Evolutionary conservation across 2,329 filamentous ascomycete genomes (phyloP).

Genomic region (Cladophialophora carrionii): DNA sequence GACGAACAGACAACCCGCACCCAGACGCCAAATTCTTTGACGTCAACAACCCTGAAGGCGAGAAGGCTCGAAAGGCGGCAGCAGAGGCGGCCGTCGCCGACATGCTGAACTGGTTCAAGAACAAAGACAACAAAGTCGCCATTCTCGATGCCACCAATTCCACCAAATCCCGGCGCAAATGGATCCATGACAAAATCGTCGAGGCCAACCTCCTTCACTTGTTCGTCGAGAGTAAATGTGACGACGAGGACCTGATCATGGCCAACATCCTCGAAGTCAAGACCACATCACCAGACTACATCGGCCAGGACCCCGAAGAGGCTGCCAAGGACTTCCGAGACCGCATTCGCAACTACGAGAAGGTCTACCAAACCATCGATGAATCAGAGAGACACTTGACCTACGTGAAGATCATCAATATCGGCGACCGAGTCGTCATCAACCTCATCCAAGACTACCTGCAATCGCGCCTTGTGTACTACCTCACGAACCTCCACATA

Average conservation of each 20-base stretch:
- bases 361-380: conserved; percentile 91
- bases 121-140: conserved; percentile 77
- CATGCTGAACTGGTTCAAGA: conserved; percentile 90
- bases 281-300: conserved; percentile 92
- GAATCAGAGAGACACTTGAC: conserved; percentile 85
- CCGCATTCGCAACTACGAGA: conserved; percentile 95
- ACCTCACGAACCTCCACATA: conserved; percentile 98
- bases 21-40: conserved; percentile 96
- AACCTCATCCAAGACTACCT: conserved; percentile 97
- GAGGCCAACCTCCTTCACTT: conserved; percentile 78
- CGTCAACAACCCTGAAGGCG: conserved; percentile 83
- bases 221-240: conserved; percentile 96
- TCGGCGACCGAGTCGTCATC: conserved; percentile 89
- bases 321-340: conserved; percentile 91
- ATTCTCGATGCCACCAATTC: conserved; percentile 98
- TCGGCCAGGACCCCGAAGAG: conserved; percentile 80
- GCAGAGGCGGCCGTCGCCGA: conserved; percentile 90
- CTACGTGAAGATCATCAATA: conserved; percentile 96
- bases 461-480: conserved; percentile 95
- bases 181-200: conserved; percentile 82
- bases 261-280: conserved; percentile 98
- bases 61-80: conserved; percentile 82
- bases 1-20: conserved; percentile 84
- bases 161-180: conserved; percentile 83
- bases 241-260: conserved; percentile 95